phyloP scores from a whole-genome alignment of 805 yeast species.

The Clavispora santaluciae region DNA sequence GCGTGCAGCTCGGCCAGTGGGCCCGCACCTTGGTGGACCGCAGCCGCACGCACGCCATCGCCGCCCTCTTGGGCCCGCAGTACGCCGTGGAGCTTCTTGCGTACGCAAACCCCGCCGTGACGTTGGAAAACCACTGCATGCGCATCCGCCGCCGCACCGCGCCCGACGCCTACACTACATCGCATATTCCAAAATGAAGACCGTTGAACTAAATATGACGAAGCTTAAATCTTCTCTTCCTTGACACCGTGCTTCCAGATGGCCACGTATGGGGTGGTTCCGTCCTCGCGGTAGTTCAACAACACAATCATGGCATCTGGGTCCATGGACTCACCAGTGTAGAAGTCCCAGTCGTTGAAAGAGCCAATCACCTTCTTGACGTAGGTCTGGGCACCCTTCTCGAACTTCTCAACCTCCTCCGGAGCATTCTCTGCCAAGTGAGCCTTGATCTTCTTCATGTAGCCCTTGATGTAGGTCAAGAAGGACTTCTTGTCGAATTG shows the following conservation, averaged over 20 bases:
- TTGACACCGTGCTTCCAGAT: constrained; percentile 98
- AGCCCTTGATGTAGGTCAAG: constrained; percentile 94
- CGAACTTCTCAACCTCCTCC: constrained; percentile 80
- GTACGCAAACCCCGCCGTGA: constrained; percentile 54
- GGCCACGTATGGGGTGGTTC: constrained; percentile 94
- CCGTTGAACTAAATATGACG: background rate
- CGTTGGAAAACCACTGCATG: constrained; percentile 69
- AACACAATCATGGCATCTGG: constrained; percentile 98
- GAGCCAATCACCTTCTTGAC: constrained; percentile 93
- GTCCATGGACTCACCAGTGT: constrained; percentile 99
- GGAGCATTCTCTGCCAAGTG: constrained; percentile 86
- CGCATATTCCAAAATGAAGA: constrained; percentile 8
- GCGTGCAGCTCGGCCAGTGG: constrained; percentile 57
- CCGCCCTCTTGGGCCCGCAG: constrained; percentile 21
- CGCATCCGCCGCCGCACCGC: constrained; percentile 8
- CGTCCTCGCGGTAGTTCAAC: constrained; percentile 99
- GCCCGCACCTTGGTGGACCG: constrained; percentile 76
- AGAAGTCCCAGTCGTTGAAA: constrained; percentile 99
- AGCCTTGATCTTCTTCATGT: constrained; percentile 96
- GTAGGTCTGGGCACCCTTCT: constrained; percentile 95
- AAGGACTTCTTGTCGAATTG: constrained; percentile 96
- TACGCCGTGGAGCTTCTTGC: constrained; percentile 47
- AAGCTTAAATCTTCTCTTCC: constrained; percentile 74
- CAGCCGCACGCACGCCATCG: constrained; percentile 53
- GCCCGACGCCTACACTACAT: background rate